Conservation (phyloP, 2,329 filamentous ascomycete species). For the Sporothrix protearum region DNA sequence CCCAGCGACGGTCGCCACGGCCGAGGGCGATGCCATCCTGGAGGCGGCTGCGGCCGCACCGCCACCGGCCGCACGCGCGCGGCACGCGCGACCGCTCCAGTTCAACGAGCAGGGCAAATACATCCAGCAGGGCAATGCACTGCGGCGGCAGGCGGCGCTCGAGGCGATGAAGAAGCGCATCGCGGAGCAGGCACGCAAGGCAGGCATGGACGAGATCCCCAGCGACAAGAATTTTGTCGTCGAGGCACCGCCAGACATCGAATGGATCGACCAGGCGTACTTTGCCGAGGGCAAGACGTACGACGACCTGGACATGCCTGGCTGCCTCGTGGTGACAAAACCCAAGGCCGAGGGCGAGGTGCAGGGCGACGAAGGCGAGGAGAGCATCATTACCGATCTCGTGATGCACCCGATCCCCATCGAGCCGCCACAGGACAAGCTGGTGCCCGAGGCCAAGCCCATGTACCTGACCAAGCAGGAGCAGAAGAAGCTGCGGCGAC, state of each 20-base stretch:
- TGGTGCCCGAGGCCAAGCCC: conserved; percentile 72
- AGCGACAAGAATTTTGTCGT: conserved; percentile 89
- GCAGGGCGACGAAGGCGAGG: conserved; percentile 52
- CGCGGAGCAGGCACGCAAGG: conserved; percentile 79
- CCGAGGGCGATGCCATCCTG: conserved; percentile 59
- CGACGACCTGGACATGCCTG: conserved; percentile 61
- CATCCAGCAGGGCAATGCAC: conserved; percentile 85
- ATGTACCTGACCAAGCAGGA: conserved; percentile 91
- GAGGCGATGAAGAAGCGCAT: conserved; percentile 95
- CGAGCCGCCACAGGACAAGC: conserved; percentile 86
- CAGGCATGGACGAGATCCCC: conserved; percentile 88
- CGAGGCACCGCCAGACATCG: conserved; percentile 77
- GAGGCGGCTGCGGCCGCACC: conserved; percentile 52
- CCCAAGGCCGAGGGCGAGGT: conserved; percentile 32
- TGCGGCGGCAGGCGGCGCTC: conserved; percentile 80
- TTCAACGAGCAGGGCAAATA: conserved; percentile 98
- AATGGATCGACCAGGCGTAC: conserved; percentile 93
- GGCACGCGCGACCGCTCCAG: conserved; percentile 70
- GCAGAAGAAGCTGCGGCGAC: conserved; percentile 83
- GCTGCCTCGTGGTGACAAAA: conserved; percentile 50
- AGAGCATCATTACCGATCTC: conserved; percentile 84
- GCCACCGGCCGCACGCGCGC: conserved; percentile 51
- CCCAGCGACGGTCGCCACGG: conserved; percentile 48
- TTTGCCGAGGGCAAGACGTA: conserved; percentile 74
- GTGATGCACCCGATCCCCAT: conserved; percentile 90